A percentile compares a stretch with the other conserved stretches of the same genome.
Conservation (phyloP, 2,329 filamentous ascomycete genomes). For the Ophiocordyceps sinensis region DNA sequence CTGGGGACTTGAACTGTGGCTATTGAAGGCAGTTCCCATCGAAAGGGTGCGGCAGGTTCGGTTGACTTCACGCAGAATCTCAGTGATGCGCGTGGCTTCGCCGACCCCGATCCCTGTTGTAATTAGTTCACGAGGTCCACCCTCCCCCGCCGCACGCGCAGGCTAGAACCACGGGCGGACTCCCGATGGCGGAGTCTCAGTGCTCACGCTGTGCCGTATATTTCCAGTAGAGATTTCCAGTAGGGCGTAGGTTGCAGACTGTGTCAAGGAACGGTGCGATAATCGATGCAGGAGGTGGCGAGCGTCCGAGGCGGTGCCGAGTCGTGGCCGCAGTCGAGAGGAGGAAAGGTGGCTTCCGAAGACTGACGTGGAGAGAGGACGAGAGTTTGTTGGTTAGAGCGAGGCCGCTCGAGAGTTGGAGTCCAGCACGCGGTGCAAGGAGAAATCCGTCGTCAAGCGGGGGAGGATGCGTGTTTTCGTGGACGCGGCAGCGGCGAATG, state of each 20-base stretch:
- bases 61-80: not conserved
- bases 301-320: too few relatives aligned
- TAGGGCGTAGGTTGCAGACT: not conserved
- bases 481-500: too few relatives aligned
- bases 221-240: not conserved
- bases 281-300: too few relatives aligned
- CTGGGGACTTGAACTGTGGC: not conserved
- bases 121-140: conserved; percentile 22
- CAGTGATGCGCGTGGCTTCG: conserved; percentile 5
- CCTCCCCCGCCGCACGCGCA: conserved; percentile 31
- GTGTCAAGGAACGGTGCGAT: too few relatives aligned
- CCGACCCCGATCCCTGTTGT: conserved; percentile 18
- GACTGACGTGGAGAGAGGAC: too few relatives aligned
- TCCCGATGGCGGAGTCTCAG: conserved; percentile 7
- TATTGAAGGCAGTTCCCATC: conserved; percentile 1
- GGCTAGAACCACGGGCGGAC: conserved; percentile 16
- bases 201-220: not conserved
- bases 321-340: too few relatives aligned
- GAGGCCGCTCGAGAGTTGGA: not conserved
- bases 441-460: not conserved
- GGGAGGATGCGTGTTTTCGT: too few relatives aligned
- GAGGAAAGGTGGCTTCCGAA: too few relatives aligned
- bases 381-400: too few relatives aligned
- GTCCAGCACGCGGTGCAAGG: not conserved
- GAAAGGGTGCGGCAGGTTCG: not conserved